Conservation (phyloP, 1,284 basidiomycete genomes). For the Malassezia caprae region DNA sequence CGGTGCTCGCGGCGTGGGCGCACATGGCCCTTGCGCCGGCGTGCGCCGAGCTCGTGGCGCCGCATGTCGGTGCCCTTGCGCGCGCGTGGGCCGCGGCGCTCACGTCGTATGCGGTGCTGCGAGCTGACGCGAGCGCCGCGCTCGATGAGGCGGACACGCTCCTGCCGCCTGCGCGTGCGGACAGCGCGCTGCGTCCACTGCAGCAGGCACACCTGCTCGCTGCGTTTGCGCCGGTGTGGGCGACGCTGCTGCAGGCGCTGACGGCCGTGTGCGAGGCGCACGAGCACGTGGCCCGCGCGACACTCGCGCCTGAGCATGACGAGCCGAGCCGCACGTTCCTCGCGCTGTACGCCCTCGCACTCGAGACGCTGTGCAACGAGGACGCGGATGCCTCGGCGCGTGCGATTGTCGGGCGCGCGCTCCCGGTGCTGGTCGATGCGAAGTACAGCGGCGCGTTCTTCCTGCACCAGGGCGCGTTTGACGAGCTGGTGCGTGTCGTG, state of each 20-base stretch:
- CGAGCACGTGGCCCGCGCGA: neutral
- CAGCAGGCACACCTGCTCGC: slow-evolving; percentile 82
- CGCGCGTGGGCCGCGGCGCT: slow-evolving; percentile 79
- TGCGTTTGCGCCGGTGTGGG: slow-evolving; percentile 60
- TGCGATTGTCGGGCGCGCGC: slow-evolving; percentile 62
- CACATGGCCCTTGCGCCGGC: slow-evolving; percentile 68
- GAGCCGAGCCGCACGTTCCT: slow-evolving; percentile 7
- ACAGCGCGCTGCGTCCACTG: slow-evolving; percentile 62
- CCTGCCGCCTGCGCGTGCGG: slow-evolving; percentile 44
- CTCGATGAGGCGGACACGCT: slow-evolving; percentile 52
- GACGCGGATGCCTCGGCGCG: slow-evolving; percentile 51
- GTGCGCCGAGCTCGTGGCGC: slow-evolving; percentile 68
- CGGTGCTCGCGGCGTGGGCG: slow-evolving; percentile 89
- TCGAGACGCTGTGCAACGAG: slow-evolving; percentile 69
- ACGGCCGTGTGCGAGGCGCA: slow-evolving; percentile 56
- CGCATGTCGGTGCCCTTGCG: slow-evolving; percentile 65
- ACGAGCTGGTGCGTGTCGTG: slow-evolving; percentile 77
- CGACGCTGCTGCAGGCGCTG: slow-evolving; percentile 74
- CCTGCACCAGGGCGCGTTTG: slow-evolving; percentile 66
- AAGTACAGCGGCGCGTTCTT: slow-evolving; percentile 72
- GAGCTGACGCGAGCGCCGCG: slow-evolving; percentile 53
- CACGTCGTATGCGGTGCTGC: slow-evolving; percentile 81
- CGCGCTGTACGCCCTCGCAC: slow-evolving; percentile 80
- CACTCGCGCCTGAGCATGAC: neutral
- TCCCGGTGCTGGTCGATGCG: slow-evolving; percentile 67